A percentile compares a stretch with the other conserved stretches of the same genome.
Conservation (phyloP, 2,329 filamentous ascomycete genomes). For the Shiraia bambusicola region DNA sequence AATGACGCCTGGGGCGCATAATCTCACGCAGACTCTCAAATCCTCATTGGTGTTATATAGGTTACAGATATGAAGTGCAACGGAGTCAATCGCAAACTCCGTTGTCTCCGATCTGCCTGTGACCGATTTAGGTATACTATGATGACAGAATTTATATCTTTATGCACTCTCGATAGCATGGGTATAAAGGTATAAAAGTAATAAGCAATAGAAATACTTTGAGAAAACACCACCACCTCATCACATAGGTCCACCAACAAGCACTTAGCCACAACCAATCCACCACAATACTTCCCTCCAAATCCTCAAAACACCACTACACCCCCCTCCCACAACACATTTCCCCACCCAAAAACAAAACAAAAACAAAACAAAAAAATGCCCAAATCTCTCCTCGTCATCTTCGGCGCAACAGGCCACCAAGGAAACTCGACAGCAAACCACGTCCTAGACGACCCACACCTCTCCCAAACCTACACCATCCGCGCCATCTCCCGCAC, state of each 20-base stretch:
- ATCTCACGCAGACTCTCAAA: no score
- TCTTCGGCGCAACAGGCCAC: conserved; percentile 42
- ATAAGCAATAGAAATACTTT: no score
- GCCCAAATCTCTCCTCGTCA: conserved; percentile 28
- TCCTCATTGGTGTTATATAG: neutral
- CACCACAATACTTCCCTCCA: no score
- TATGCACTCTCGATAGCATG: no score
- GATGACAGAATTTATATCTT: no score
- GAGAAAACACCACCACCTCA: no score
- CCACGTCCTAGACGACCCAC: conserved; percentile 46
- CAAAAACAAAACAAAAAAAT: conserved; percentile 3
- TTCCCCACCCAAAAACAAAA: no score
- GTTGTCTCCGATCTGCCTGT: neutral
- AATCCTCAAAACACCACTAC: neutral
- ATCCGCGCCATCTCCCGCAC: conserved; percentile 61
- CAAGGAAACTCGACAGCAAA: conserved; percentile 61
- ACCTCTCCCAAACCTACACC: conserved; percentile 42
- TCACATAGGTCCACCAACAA: no score
- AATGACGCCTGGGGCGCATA: no score
- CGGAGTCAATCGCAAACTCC: neutral
- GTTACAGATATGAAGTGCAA: neutral
- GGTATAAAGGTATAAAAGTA: no score
- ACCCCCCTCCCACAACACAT: neutral
- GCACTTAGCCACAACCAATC: no score
- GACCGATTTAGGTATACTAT: neutral